Evolutionary conservation across 2,329 filamentous ascomycete genomes (phyloP), one percentile per base, ranked within the genome.

Genomic region (Pseudogymnoascus sp.): DNA sequence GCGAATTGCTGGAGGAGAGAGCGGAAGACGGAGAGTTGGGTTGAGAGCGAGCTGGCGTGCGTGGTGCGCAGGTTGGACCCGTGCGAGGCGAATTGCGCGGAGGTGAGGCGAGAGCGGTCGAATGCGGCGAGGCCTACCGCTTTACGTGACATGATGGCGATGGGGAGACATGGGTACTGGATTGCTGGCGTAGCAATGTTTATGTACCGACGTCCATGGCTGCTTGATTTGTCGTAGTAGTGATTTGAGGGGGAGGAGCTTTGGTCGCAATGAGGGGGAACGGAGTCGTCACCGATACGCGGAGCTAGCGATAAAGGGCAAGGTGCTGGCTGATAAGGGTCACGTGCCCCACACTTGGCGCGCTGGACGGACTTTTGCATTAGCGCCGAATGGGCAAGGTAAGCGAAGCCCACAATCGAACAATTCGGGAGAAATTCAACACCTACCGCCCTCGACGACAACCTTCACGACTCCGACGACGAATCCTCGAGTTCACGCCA

Each of bases 1-100:
- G 93, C 91, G 77, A 99, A 99, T 76, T 96, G 92, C 78, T 97
- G 92, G 5, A 99, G 86, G 10, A 97, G 83, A 16, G 91, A 95
- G 73, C 96, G 92, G 82, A 99, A 99, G 72, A 97, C 93, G 68
- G 92, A 88, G 66, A 99, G 88, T 75, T 99, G 95, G 39, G 92
- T 96, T 71, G 91, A 88, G 69, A 99, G 86, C 16, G 93, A 93
- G 68, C 87, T 85, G 59, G 91, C 86, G 77, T 97, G 93, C 70
- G 86, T 86, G 64, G 84, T 89, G 67, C 93, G 91, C n/a, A 99
- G 86, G 61, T 84, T 87, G 66, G 87, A 90, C 73, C 95, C 95
- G 80, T 97, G 93, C 26, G 86, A 88, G 65, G 93, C 92, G 79
- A 93, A 97, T 71, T 95, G 93, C 62, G 93, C 90, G 29, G 88